Percentiles rank a stretch among this genome's conserved stretches.
Conservation (phyloP, 768 basidiomycete genomes). For the Amyloporia xantha region DNA sequence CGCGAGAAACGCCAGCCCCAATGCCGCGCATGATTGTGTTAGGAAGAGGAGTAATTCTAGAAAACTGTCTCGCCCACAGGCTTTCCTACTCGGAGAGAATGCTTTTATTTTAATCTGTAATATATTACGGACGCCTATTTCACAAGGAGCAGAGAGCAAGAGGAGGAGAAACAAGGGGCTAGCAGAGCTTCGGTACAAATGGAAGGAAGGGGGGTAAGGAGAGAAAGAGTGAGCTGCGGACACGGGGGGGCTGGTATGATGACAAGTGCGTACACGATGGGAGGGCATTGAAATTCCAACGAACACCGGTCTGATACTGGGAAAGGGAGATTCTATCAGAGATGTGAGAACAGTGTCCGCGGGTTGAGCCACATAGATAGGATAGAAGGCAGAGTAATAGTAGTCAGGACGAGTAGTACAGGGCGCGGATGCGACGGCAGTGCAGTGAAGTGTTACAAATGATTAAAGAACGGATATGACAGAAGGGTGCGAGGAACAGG, state of each 20-base stretch:
- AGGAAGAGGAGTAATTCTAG: too few relatives aligned
- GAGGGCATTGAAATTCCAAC: not conserved
- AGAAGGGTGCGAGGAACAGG: not conserved
- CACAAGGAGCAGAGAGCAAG: constrained; percentile 5
- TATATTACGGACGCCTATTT: constrained; percentile 2
- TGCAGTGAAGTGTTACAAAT: not conserved
- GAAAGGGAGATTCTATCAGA: constrained; percentile 2
- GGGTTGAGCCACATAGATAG: constrained; percentile 4
- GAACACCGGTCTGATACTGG: not conserved
- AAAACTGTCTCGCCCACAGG: too few relatives aligned
- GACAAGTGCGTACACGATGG: not conserved
- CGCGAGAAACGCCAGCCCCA: too few relatives aligned
- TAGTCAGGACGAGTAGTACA: not conserved
- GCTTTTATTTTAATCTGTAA: not conserved
- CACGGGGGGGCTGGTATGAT: not conserved
- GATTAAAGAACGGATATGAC: too few relatives aligned
- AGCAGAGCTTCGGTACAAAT: not conserved
- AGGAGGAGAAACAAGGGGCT: not conserved
- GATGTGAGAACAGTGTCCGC: constrained; percentile 2
- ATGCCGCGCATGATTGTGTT: too few relatives aligned
- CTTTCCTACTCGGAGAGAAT: too few relatives aligned
- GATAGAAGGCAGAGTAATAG: not conserved
- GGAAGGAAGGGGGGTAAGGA: not conserved
- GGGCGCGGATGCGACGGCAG: not conserved
- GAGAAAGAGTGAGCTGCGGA: not conserved